Percentiles rank a stretch among this genome's conserved stretches.
phyloP scores from a whole-genome alignment of 1,139 yeast species.

The Scheffersomyces stambukii region DNA sequence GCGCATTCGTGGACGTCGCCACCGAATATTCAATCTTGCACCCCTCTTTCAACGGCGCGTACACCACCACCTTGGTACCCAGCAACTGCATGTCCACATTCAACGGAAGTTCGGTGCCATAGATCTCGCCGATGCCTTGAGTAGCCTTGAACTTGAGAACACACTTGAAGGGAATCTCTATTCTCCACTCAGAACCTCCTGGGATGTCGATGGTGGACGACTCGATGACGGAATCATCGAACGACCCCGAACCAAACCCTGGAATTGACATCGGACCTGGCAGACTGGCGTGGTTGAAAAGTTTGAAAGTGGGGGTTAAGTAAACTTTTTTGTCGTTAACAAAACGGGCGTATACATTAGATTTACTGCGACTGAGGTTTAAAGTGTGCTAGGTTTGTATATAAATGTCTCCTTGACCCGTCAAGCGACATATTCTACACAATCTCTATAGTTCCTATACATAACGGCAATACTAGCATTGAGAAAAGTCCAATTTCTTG shows the following conservation, averaged over 20 bases:
- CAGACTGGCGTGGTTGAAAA: no score
- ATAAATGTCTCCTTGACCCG: no score
- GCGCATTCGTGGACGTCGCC: constrained; percentile 43
- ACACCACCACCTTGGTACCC: constrained; percentile 57
- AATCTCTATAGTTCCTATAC: no score
- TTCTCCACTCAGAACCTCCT: constrained; percentile 73
- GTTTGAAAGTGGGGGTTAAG: no score
- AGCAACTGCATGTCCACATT: constrained; percentile 59
- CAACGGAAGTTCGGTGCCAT: constrained; percentile 86
- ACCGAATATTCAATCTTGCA: constrained; percentile 47
- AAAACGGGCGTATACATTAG: no score
- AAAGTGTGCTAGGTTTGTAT: no score
- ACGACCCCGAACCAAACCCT: constrained; percentile 17
- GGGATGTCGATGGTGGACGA: constrained; percentile 28
- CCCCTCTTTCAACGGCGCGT: constrained; percentile 49
- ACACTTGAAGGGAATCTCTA: constrained; percentile 64
- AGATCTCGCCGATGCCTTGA: constrained; percentile 80
- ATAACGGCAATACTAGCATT: no score
- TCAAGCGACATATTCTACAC: no score
- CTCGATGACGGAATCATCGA: constrained; percentile 4
- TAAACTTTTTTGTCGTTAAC: no score
- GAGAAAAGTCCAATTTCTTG: constrained; percentile 27
- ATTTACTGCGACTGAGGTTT: no score
- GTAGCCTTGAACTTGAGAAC: constrained; percentile 52
- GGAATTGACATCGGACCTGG: constrained; percentile 22